Conservation (phyloP, 495 filamentous ascomycete genomes). For the Cercophora samala region DNA sequence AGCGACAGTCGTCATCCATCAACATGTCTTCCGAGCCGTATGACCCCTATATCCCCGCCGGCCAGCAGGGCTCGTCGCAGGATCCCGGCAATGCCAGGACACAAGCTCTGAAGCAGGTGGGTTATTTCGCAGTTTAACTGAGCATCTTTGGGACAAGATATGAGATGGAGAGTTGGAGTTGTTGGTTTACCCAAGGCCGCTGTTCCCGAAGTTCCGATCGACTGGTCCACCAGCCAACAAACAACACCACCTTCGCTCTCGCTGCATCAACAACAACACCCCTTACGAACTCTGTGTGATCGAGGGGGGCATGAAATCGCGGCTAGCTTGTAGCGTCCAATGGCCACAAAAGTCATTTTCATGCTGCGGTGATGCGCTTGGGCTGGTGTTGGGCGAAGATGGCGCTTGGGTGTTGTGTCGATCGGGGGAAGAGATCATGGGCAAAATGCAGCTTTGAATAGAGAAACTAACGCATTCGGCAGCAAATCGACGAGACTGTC, state of each 20-base stretch:
- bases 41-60: constrained; percentile 85
- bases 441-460: background rate
- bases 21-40: constrained; percentile 71
- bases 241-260: background rate
- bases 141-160: background rate
- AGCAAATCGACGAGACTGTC: constrained; percentile 97
- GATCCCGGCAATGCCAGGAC: constrained; percentile 46
- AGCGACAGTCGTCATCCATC: constrained; percentile 11
- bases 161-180: background rate
- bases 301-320: background rate
- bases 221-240: background rate
- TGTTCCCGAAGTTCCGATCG: background rate
- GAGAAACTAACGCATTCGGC: constrained; percentile 12
- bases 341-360: background rate
- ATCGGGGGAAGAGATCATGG: background rate
- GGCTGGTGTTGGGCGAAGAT: background rate
- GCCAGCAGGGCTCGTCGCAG: constrained; percentile 46
- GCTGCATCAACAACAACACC: background rate
- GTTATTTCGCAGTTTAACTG: constrained; percentile 31
- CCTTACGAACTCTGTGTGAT: background rate
- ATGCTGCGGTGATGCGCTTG: background rate
- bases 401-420: background rate
- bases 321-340: background rate
- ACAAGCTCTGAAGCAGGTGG: constrained; percentile 74
- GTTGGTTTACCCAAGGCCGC: background rate